Evolutionary conservation across 225 moss, liverwort and hornwort species (phyloP).

Genomic region (Neckera pumila): DNA sequence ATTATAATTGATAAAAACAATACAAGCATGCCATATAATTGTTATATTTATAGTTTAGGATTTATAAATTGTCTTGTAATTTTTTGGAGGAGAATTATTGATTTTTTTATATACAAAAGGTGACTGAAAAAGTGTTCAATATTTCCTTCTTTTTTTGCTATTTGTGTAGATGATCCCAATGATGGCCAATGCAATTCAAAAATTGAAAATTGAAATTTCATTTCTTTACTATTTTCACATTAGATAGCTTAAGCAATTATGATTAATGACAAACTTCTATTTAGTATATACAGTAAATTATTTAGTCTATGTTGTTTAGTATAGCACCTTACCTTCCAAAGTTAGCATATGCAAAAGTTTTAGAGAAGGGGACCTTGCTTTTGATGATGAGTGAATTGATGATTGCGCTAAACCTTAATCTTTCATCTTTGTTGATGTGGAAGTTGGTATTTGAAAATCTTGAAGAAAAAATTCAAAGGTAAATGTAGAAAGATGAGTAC

Average conservation of each 20-base stretch:
- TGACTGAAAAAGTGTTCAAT: neutral
- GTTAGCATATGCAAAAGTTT: neutral
- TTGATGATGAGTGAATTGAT: neutral
- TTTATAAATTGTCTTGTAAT: too few relatives aligned
- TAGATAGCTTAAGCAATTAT: neutral
- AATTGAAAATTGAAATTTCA: neutral
- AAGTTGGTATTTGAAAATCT: neutral
- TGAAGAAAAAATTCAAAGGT: neutral
- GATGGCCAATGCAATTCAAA: neutral
- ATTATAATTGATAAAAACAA: neutral
- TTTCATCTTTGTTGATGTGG: neutral
- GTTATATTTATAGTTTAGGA: neutral
- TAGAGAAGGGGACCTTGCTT: neutral
- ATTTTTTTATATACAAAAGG: neutral
- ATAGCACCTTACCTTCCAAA: rapidly evolving
- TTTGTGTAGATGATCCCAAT: neutral
- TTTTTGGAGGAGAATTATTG: too few relatives aligned
- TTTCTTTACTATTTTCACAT: neutral
- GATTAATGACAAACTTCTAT: neutral
- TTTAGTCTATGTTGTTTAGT: neutral
- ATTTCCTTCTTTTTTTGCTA: too few relatives aligned
- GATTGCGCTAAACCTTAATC: neutral
- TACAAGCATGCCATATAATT: neutral
- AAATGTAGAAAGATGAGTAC: neutral
- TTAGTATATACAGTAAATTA: neutral